Evolutionary conservation across 768 basidiomycete genomes (phyloP).

Genomic region (Clavaria fumosa): DNA sequence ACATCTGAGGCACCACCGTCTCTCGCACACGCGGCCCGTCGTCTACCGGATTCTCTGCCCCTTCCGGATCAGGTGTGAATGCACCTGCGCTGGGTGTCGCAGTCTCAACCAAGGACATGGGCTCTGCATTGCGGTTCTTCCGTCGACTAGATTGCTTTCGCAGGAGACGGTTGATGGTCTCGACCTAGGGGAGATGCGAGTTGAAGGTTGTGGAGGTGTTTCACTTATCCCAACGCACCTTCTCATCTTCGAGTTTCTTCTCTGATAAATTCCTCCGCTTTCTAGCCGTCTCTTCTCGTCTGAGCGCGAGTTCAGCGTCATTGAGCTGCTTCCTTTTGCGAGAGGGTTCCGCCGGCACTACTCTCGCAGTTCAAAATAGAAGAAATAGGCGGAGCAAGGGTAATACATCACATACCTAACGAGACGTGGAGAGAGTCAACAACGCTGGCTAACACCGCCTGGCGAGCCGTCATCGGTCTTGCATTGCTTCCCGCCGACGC

Average conservation of each 20-base stretch:
- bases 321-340: constrained; percentile 55
- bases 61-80: constrained; percentile 11
- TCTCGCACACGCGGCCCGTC: constrained; percentile 10
- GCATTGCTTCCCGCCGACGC: constrained; percentile 2
- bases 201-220: neutral
- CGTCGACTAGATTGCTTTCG: constrained; percentile 69
- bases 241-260: constrained; percentile 77
- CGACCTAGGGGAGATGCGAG: constrained; percentile 30
- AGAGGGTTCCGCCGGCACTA: constrained; percentile 12
- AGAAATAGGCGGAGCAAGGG: constrained; percentile 1
- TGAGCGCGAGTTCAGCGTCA: constrained; percentile 55
- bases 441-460: constrained; percentile 58
- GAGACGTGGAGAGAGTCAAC: constrained; percentile 57
- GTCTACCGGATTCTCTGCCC: constrained; percentile 1
- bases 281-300: constrained; percentile 66
- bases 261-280: constrained; percentile 70
- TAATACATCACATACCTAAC: constrained; percentile 24
- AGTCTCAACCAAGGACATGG: constrained; percentile 26
- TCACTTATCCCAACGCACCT: constrained; percentile 27
- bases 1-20: neutral
- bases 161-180: constrained; percentile 79
- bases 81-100: constrained; percentile 16
- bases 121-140: constrained; percentile 40
- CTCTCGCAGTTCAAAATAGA: neutral
- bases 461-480: constrained; percentile 39